Base-by-base conservation (phyloP, 2,329 filamentous ascomycete genomes). In the Paecilomyces sp. region DNA sequence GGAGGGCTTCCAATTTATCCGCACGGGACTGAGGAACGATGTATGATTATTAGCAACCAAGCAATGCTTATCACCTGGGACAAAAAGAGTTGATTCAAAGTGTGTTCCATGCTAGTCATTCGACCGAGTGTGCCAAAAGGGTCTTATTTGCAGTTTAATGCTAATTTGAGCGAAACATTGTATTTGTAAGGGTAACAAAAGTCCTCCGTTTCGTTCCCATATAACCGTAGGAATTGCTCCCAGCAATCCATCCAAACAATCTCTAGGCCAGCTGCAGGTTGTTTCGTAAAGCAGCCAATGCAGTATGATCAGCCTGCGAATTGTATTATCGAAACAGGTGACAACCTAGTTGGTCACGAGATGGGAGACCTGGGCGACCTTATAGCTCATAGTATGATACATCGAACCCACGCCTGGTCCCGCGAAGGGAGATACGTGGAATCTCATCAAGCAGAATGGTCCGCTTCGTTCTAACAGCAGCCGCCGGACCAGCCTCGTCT, bases 401-500 rank as follows among this genome's bases (percentile, higher is more conserved):
- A 18, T 18, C 8, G 41, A 47, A 18, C 41, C 36, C 41, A 47
- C 9, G n/a, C 9, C 41, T 47, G 41, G 41, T n/a, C 18, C 18
- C 41, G 5, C n/a, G 2, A 47, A 47, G 18, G 30, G n/a, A 54
- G 3, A 54, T 54, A 22, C 52, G 52, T 25, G 9, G 13, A 22
- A 34, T 30, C 13, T 31, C 18, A 54, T 41, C 31, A 54, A 11
- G 41, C 25, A 28, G 34, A 59, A 36, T 34, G 58, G 12, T 55
- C 33, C 55, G 18, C n/a, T 57, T 57, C 65, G 3, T 18, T 33
- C 50, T 66, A 78, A 61, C 76, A 78, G 64, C 76, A 78, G 13
- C 67, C 67, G 33, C 70, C 68, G 34, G 61, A 59, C 70, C 73
- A 75, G 53, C 73, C 68, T 62, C 70, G 73, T 54, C 74, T 69